These are phyloP conservation scores for Dactylellina parvicollis DNA, from an alignment of 2,329 filamentous ascomycete genomes.

Conservation along the genomic window DNA sequence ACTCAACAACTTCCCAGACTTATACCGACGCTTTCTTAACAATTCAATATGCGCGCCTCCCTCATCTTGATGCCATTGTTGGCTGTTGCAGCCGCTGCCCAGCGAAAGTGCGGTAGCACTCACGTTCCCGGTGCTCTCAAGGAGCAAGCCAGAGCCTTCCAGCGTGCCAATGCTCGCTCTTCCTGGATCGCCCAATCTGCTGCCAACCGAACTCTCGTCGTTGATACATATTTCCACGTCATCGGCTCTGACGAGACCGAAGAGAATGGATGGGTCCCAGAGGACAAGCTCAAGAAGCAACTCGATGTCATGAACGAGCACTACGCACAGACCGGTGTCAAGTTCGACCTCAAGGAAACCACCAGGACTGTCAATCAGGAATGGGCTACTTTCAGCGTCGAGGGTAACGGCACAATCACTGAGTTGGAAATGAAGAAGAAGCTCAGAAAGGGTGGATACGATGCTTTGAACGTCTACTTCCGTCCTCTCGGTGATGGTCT, in stretches of 20 bases:
- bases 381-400: slow-evolving; percentile 61
- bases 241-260: slow-evolving; percentile 59
- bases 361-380: slow-evolving; percentile 65
- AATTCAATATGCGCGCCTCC: slow-evolving; percentile 50
- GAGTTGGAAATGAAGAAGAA: slow-evolving; percentile 64
- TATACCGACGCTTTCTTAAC: neutral
- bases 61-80: slow-evolving; percentile 50
- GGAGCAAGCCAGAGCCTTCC: slow-evolving; percentile 45
- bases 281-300: slow-evolving; percentile 62
- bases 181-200: slow-evolving; percentile 4
- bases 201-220: slow-evolving; percentile 43
- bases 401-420: slow-evolving; percentile 57
- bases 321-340: slow-evolving; percentile 63
- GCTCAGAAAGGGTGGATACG: slow-evolving; percentile 64
- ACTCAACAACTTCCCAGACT: neutral
- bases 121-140: slow-evolving; percentile 43
- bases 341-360: slow-evolving; percentile 63
- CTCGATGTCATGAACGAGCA: slow-evolving; percentile 64
- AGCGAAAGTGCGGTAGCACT: slow-evolving; percentile 42
- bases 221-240: slow-evolving; percentile 60
- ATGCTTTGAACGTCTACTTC: slow-evolving; percentile 60
- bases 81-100: slow-evolving; percentile 41
- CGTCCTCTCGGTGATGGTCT: slow-evolving; percentile 55
- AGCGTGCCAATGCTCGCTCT: slow-evolving; percentile 40
- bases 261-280: slow-evolving; percentile 13